Conservation (phyloP, 768 basidiomycete species). For the Suillus fuscotomentosus region DNA sequence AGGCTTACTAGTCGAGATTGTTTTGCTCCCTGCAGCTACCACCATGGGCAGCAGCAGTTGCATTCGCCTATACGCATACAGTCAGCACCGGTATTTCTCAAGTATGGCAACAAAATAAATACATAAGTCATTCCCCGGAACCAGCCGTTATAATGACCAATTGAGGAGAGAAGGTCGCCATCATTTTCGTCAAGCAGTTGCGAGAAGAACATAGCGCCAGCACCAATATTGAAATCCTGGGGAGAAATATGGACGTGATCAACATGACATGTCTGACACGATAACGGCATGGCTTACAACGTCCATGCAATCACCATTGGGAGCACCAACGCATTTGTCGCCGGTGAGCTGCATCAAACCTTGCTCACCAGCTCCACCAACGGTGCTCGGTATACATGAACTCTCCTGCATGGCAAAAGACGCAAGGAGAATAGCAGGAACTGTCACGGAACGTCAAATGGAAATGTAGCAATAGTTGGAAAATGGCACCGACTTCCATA, state of each 20-base stretch:
- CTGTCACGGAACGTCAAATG: slow-evolving; percentile 19
- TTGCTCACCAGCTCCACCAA: slow-evolving; percentile 79
- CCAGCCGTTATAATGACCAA: slow-evolving; percentile 85
- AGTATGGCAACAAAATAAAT: slow-evolving; percentile 17
- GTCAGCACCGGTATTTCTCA: neutral
- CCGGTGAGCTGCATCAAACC: slow-evolving; percentile 84
- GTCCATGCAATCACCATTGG: slow-evolving; percentile 41
- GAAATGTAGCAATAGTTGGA: slow-evolving; percentile 6
- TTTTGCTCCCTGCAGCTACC: slow-evolving; percentile 73
- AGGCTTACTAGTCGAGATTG: slow-evolving; percentile 80
- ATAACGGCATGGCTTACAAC: slow-evolving; percentile 23
- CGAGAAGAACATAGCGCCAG: slow-evolving; percentile 62
- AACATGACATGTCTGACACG: slow-evolving; percentile 1
- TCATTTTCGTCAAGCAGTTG: slow-evolving; percentile 39
- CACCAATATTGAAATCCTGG: slow-evolving; percentile 70
- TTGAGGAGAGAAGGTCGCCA: slow-evolving; percentile 53
- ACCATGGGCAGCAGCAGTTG: slow-evolving; percentile 54
- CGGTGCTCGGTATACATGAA: slow-evolving; percentile 61
- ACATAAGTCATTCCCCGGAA: slow-evolving; percentile 55
- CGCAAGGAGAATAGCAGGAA: slow-evolving; percentile 78
- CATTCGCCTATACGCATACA: slow-evolving; percentile 37
- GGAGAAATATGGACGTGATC: neutral
- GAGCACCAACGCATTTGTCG: slow-evolving; percentile 70
- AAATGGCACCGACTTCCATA: slow-evolving; percentile 34
- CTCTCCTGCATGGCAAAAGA: slow-evolving; percentile 90